These are phyloP conservation scores for Phaffia rhodozyma DNA, from an alignment of 1,284 basidiomycete genomes.

Conservation along the genomic window DNA sequence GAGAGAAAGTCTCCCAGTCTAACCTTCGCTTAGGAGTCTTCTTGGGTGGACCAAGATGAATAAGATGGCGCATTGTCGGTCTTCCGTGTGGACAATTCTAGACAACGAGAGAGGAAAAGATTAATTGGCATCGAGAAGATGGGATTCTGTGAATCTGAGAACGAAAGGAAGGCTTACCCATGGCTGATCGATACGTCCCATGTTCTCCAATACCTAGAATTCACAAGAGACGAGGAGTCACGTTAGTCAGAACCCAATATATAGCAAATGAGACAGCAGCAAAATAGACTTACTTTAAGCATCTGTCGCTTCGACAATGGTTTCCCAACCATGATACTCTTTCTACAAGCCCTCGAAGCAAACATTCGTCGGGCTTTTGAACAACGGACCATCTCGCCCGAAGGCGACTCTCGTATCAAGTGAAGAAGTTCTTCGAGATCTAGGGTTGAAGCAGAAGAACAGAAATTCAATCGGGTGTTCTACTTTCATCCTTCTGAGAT, in stretches of 20 bases:
- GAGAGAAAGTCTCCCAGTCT: neutral
- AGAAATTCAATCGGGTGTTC: neutral
- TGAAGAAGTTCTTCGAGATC: constrained; percentile 93
- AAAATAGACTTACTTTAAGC: constrained; percentile 48
- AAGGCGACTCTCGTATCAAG: constrained; percentile 61
- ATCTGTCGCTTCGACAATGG: constrained; percentile 66
- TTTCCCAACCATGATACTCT: constrained; percentile 92
- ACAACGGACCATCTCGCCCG: constrained; percentile 71
- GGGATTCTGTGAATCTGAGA: no score
- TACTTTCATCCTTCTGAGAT: neutral
- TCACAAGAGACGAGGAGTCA: constrained; percentile 10
- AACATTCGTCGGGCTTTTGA: constrained; percentile 94
- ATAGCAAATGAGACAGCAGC: neutral
- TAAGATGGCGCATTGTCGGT: constrained; percentile 16
- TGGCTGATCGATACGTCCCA: constrained; percentile 92
- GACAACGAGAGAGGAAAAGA: neutral
- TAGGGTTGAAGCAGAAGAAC: constrained; percentile 30
- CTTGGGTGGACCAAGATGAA: neutral
- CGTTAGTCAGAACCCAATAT: neutral
- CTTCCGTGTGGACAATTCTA: constrained; percentile 18
- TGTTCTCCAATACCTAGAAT: constrained; percentile 67
- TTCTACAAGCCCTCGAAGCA: constrained; percentile 87
- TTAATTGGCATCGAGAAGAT: neutral
- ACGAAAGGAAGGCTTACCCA: constrained; percentile 41
- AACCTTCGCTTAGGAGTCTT: neutral